A percentile compares a stretch with the other conserved stretches of the same genome.
phyloP scores from a whole-genome alignment of 2,329 filamentous ascomycete species.

The Ceratocystiopsis brevicomis region DNA sequence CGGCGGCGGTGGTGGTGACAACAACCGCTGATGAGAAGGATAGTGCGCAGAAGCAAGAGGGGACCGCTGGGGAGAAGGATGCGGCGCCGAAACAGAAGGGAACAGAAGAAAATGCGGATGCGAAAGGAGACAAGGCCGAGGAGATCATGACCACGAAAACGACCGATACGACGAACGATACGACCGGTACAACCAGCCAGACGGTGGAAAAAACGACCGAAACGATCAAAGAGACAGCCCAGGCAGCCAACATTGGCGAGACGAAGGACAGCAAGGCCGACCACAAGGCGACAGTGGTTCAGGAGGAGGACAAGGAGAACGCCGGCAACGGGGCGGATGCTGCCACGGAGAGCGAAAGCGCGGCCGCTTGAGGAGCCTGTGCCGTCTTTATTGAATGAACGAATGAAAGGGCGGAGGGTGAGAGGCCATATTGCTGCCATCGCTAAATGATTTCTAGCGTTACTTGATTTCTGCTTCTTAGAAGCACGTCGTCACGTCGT shows the following conservation, averaged over 20 bases:
- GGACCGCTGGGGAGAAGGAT: too few species aligned
- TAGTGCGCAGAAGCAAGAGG: constrained; percentile 9
- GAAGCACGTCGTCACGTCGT: too few species aligned
- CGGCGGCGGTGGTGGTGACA: constrained; percentile 1
- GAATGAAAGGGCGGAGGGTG: too few species aligned
- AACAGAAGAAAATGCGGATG: too few species aligned
- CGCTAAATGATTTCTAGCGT: too few species aligned
- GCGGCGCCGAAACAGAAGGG: too few species aligned
- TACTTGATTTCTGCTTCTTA: too few species aligned
- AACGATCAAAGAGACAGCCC: constrained; percentile 2
- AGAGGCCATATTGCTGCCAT: too few species aligned
- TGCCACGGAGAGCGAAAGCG: constrained; percentile 5
- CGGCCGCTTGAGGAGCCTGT: neutral
- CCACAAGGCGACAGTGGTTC: constrained; percentile 12
- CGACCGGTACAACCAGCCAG: too few species aligned
- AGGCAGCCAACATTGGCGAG: neutral
- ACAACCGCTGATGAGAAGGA: constrained; percentile 10
- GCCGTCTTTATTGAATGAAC: neutral
- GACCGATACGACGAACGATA: neutral
- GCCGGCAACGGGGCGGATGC: neutral
- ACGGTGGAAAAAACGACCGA: neutral
- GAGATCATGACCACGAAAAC: constrained; percentile 2
- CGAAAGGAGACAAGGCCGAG: too few species aligned
- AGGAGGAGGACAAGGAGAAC: constrained; percentile 9
- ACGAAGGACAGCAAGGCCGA: constrained; percentile 8